Conservation (phyloP, 2,329 filamentous ascomycete genomes). For the Penicillium sp. region DNA sequence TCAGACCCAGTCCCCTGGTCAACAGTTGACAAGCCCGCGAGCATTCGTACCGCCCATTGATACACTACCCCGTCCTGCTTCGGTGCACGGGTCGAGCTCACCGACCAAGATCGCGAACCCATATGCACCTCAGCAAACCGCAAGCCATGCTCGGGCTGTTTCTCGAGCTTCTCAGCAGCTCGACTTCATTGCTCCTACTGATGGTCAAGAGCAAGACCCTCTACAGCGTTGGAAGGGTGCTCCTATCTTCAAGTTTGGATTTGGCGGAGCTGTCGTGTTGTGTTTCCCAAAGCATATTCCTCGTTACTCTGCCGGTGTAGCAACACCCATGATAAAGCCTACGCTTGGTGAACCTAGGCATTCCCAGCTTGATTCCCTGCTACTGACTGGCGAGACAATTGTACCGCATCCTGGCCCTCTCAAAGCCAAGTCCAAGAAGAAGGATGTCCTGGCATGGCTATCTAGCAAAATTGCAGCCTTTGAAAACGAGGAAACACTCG, state of each 20-base stretch:
- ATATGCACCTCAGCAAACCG: conserved; percentile 34
- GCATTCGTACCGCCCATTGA: conserved; percentile 46
- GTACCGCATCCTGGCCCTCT: conserved; percentile 87
- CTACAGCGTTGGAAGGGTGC: conserved; percentile 87
- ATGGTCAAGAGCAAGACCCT: conserved; percentile 64
- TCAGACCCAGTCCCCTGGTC: conserved; percentile 61
- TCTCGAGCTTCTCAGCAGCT: conserved; percentile 47
- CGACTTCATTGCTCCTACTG: conserved; percentile 57
- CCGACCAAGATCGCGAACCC: conserved; percentile 38
- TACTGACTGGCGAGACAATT: conserved; percentile 69
- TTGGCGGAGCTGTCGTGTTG: conserved; percentile 77
- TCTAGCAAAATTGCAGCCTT: conserved; percentile 70
- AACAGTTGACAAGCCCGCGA: conserved; percentile 50
- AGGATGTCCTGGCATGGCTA: conserved; percentile 83
- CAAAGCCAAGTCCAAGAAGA: conserved; percentile 90
- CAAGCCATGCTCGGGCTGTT: conserved; percentile 39
- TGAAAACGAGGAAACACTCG: conserved; percentile 54
- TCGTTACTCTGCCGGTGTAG: conserved; percentile 74
- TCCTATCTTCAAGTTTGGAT: conserved; percentile 83
- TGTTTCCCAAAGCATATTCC: conserved; percentile 88
- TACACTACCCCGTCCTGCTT: conserved; percentile 54
- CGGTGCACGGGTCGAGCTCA: conserved; percentile 51
- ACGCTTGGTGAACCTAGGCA: conserved; percentile 79
- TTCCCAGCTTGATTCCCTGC: conserved; percentile 70
- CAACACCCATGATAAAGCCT: conserved; percentile 74